phyloP scores from a whole-genome alignment of 441 rosid species.

The Erodium texanum region DNA sequence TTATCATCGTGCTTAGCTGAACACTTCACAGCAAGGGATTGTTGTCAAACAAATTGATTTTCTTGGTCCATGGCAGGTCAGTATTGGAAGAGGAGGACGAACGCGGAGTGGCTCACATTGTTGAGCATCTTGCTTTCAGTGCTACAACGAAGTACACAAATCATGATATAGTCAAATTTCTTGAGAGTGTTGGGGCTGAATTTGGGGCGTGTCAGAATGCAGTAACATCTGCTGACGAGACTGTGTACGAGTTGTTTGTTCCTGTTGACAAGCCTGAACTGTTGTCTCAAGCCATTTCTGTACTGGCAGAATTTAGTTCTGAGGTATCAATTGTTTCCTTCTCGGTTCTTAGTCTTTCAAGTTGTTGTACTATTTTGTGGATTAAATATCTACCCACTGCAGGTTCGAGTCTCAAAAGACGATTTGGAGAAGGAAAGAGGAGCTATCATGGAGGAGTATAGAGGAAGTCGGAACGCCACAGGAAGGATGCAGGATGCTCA shows the following conservation, averaged over 20 bases:
- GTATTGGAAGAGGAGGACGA: constrained; percentile 94
- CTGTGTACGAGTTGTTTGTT: constrained; percentile 77
- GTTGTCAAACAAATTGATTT: constrained; percentile 22
- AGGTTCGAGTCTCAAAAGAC: constrained; percentile 77
- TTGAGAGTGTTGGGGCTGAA: constrained; percentile 95
- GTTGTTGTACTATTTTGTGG: neutral
- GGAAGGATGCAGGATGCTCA: constrained; percentile 90
- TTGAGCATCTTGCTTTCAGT: constrained; percentile 94
- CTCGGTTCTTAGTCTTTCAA: neutral
- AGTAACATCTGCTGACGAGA: constrained; percentile 77
- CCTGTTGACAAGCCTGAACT: constrained; percentile 88
- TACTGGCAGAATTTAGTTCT: constrained; percentile 79
- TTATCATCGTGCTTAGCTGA: neutral
- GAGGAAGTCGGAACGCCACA: constrained; percentile 76
- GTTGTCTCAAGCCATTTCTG: constrained; percentile 73
- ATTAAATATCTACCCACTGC: constrained; percentile 18
- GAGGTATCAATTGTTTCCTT: constrained; percentile 41
- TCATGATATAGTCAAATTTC: constrained; percentile 84
- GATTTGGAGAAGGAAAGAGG: constrained; percentile 93
- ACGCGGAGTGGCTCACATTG: constrained; percentile 91
- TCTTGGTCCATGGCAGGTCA: constrained; percentile 62
- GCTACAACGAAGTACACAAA: constrained; percentile 74
- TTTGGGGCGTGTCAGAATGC: constrained; percentile 99
- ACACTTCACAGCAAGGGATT: neutral
- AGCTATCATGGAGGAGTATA: constrained; percentile 86